Evolutionary conservation across 2,329 filamentous ascomycete genomes (phyloP).

Genomic region (Pseudocercospora eumusae): DNA sequence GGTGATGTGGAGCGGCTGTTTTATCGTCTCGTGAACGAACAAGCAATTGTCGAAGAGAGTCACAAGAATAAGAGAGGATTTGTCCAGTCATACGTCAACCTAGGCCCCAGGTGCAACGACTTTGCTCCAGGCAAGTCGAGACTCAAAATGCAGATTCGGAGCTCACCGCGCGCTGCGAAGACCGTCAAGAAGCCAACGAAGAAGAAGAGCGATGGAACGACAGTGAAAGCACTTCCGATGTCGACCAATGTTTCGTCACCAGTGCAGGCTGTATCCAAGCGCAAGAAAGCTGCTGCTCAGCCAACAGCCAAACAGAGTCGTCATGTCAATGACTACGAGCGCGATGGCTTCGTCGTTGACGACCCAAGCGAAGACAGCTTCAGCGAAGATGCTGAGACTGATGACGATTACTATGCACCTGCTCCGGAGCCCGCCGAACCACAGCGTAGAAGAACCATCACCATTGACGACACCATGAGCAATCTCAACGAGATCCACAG

Average conservation of each 20-base stretch:
- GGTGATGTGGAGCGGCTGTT: slow-evolving; percentile 84
- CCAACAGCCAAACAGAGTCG: slow-evolving; percentile 33
- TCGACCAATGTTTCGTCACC: slow-evolving; percentile 71
- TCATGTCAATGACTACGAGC: slow-evolving; percentile 40
- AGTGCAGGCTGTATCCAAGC: slow-evolving; percentile 50
- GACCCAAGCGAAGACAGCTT: slow-evolving; percentile 36
- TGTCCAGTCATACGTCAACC: slow-evolving; percentile 69
- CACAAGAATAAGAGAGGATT: slow-evolving; percentile 57
- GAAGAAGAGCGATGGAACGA: slow-evolving; percentile 38
- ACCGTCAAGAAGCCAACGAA: slow-evolving; percentile 39
- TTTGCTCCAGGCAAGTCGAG: slow-evolving; percentile 46
- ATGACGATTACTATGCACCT: slow-evolving; percentile 42
- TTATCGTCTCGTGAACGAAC: slow-evolving; percentile 70
- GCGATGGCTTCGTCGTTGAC: slow-evolving; percentile 41
- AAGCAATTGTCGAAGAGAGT: slow-evolving; percentile 67
- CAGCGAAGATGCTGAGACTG: slow-evolving; percentile 40
- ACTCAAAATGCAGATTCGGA: slow-evolving; percentile 57
- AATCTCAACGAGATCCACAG: slow-evolving; percentile 61
- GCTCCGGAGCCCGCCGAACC: slow-evolving; percentile 43
- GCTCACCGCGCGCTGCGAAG: slow-evolving; percentile 33
- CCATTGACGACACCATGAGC: slow-evolving; percentile 56
- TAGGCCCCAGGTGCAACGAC: slow-evolving; percentile 49
- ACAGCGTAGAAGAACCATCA: slow-evolving; percentile 55
- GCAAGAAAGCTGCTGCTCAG: slow-evolving; percentile 36
- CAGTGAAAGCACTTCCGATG: slow-evolving; percentile 54